phyloP scores from a whole-genome alignment of 2,329 filamentous ascomycete species.

The Alternaria sp. region DNA sequence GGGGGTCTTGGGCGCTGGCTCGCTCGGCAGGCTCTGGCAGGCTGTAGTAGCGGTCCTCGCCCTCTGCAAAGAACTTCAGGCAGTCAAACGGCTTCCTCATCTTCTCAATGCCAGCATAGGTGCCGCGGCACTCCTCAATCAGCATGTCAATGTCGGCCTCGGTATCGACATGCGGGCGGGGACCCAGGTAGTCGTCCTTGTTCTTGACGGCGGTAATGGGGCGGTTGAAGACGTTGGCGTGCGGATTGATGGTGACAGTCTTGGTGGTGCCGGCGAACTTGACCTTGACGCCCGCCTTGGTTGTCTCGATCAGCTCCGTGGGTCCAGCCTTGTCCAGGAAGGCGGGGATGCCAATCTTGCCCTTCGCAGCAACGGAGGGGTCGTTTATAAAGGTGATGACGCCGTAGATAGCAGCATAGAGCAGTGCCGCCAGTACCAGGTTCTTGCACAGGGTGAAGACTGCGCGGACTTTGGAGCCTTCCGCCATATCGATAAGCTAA shows the following conservation, averaged over 20 bases:
- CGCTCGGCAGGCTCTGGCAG: slow-evolving; percentile 52
- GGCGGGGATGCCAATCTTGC: slow-evolving; percentile 51
- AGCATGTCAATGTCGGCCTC: slow-evolving; percentile 60
- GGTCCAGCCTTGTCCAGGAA: slow-evolving; percentile 51
- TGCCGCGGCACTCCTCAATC: slow-evolving; percentile 61
- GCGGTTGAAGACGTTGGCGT: slow-evolving; percentile 62
- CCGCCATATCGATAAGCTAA: slow-evolving; percentile 40
- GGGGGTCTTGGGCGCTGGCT: slow-evolving; percentile 52
- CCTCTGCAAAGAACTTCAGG: slow-evolving; percentile 58
- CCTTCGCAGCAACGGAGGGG: slow-evolving; percentile 48
- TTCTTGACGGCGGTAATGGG: slow-evolving; percentile 58
- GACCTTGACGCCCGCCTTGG: slow-evolving; percentile 50
- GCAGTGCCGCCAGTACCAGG: slow-evolving; percentile 49
- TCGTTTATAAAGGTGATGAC: slow-evolving; percentile 52
- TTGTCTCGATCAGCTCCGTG: slow-evolving; percentile 51
- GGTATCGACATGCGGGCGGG: slow-evolving; percentile 60
- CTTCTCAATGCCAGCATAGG: slow-evolving; percentile 60
- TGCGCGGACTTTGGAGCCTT: slow-evolving; percentile 38
- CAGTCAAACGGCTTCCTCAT: slow-evolving; percentile 62
- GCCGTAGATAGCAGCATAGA: slow-evolving; percentile 53
- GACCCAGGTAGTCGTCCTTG: slow-evolving; percentile 60
- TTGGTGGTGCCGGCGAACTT: slow-evolving; percentile 52
- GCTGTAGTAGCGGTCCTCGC: slow-evolving; percentile 59
- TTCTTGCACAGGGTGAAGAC: slow-evolving; percentile 52
- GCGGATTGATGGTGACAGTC: slow-evolving; percentile 56